Base-by-base conservation (phyloP, 163 green algal genomes). In the Scenedesmus sp. region DNA sequence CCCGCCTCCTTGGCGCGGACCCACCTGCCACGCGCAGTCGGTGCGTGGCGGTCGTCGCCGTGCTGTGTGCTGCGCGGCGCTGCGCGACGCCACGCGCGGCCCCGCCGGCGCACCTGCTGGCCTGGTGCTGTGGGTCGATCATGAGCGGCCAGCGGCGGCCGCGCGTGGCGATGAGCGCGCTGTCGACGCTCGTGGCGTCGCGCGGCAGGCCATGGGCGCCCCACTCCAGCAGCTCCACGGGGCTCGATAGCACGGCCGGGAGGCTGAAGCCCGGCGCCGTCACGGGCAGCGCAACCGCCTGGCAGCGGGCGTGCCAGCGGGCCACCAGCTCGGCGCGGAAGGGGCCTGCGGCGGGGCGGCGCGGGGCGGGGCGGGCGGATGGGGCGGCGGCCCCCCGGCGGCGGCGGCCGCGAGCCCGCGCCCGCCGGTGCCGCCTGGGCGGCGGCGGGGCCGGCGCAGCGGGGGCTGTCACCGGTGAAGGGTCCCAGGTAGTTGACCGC, bases 71-170 rank as follows among this genome's bases (percentile, higher is more conserved):
- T n/a, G n/a, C n/a, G n/a, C n/a, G n/a, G n/a, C n/a, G n/a, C n/a
- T n/a, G n/a, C n/a, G n/a, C n/a, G n/a, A n/a, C n/a, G n/a, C n/a
- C n/a, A n/a, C n/a, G n/a, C n/a, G n/a, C n/a, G n/a, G n/a, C n/a
- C n/a, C n/a, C 0, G 45, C 34, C 1, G 10, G 20, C 67, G 0
- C 45, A 88, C 83, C 78, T 76, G 67, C 83, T 83, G 5, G 83
- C 83, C 33, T 90, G 85, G 63, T 87, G 81, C 77, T 96, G 91
- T 29, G 92, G 92, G 80, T 96, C 92, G 26, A 96, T 94, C 77
- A 93, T 91, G 24, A 96, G 81, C n/a, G 92, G 90, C 92, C 91
- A 95, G 0, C 92, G 73, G n/a, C 75, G 86, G 17, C 89, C 91
- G 5, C 85, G 78, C 6, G 87, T 92, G 22, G 92, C 90, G 11